phyloP scores from a whole-genome alignment of 2,329 filamentous ascomycete species.

The Drechmeria coniospora region DNA sequence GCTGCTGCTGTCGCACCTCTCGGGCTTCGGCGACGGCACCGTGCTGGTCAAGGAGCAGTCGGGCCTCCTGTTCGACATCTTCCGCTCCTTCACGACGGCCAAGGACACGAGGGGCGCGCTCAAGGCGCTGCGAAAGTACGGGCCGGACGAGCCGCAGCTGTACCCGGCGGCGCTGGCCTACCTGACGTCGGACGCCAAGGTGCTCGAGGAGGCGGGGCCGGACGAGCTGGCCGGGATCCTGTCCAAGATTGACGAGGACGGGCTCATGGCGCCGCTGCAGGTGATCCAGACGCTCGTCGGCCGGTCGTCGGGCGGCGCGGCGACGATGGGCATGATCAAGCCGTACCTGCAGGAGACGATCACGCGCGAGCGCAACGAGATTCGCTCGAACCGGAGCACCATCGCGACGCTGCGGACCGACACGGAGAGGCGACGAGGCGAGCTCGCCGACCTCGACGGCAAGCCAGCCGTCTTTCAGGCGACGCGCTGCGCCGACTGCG shows the following conservation, averaged over 20 bases:
- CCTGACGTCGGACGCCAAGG: constrained; percentile 68
- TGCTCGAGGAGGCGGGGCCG: constrained; percentile 70
- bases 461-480: constrained; percentile 86
- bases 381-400: constrained; percentile 61
- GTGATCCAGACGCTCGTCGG: constrained; percentile 82
- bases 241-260: constrained; percentile 74
- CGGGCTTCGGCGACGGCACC: constrained; percentile 78
- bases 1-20: constrained; percentile 78
- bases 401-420: constrained; percentile 74
- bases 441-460: constrained; percentile 59
- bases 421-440: constrained; percentile 62
- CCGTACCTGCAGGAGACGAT: constrained; percentile 82
- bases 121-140: constrained; percentile 80
- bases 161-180: constrained; percentile 89
- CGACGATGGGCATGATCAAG: constrained; percentile 96
- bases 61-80: constrained; percentile 84
- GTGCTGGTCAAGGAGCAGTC: constrained; percentile 89
- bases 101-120: constrained; percentile 86
- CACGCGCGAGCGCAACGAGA: constrained; percentile 73
- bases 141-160: constrained; percentile 74
- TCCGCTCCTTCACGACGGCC: constrained; percentile 85
- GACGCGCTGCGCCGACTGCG: constrained; percentile 74
- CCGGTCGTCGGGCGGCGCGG: constrained; percentile 44
- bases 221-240: constrained; percentile 71
- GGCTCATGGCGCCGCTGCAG: constrained; percentile 88